Evolutionary conservation across 1,284 basidiomycete genomes (phyloP).

Genomic region (Agaricales sp.): DNA sequence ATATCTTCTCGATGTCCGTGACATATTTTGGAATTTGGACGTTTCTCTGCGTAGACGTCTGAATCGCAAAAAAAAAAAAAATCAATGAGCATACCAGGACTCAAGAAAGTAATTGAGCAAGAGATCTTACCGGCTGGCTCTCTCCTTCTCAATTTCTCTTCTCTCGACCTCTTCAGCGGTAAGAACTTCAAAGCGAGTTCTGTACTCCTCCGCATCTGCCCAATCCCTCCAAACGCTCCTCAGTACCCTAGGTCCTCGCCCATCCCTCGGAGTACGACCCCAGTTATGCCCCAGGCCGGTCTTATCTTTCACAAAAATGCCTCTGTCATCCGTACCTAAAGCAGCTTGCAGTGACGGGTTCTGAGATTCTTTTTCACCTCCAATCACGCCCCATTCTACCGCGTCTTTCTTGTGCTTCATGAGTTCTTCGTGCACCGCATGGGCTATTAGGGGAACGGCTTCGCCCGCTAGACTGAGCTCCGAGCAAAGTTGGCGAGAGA

Average conservation of each 20-base stretch:
- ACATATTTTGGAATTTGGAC: constrained; percentile 64
- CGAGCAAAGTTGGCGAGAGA: constrained; percentile 70
- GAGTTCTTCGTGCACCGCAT: constrained; percentile 92
- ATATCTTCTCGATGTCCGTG: too few species aligned
- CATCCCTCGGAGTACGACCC: constrained; percentile 59
- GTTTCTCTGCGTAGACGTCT: constrained; percentile 67
- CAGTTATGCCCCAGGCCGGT: constrained; percentile 65
- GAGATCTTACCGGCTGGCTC: constrained; percentile 48
- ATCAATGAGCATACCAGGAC: too few species aligned
- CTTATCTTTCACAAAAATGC: constrained; percentile 58
- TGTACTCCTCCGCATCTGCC: constrained; percentile 86
- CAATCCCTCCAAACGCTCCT: constrained; percentile 93
- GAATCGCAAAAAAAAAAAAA: constrained; percentile 7
- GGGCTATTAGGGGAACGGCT: constrained; percentile 80
- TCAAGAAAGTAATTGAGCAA: constrained; percentile 16
- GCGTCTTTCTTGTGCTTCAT: constrained; percentile 92
- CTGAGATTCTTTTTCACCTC: constrained; percentile 34
- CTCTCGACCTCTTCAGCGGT: constrained; percentile 87
- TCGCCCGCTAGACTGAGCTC: constrained; percentile 88
- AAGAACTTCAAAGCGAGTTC: constrained; percentile 82
- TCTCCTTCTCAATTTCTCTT: constrained; percentile 73
- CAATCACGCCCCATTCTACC: constrained; percentile 85
- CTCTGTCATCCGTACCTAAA: constrained; percentile 18
- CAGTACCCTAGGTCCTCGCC: constrained; percentile 72
- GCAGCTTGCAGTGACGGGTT: constrained; percentile 20